Base-by-base conservation (phyloP, 441 rosid species). In the Flueggea neowawraea region DNA sequence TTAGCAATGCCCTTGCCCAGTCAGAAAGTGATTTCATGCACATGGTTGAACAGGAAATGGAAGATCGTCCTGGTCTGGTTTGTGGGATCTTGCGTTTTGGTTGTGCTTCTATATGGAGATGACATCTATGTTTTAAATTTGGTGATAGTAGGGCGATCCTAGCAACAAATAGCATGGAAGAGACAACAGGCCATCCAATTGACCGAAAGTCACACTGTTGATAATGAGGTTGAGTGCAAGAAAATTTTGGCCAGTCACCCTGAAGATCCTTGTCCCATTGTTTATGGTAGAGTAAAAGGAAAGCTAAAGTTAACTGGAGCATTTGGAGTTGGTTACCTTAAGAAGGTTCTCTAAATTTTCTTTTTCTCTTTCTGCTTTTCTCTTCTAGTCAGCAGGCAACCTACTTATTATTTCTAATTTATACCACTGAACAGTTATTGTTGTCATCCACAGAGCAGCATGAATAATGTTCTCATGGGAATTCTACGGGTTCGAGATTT, bases 1-100 rank as follows among this genome's bases (percentile, higher is more conserved):
- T 89, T 31, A 79, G 75, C 57, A 75, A 75, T 48, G 89, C 91
- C 61, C 78, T 89, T 12, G 64, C 62, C 61, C 91, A 84, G 60
- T 91, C 89, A 4, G 96, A 89, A n/a, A 78, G 55, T 60, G 96
- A 86, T 36, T 36, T 36, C 68, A 58, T 89, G 36, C 63, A 65
- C 71, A 89, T 87, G 96, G 89, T 89, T 65, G 96, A 89, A 76
- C 89, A 79, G 82, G 96, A 86, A 76, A 86, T 84, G 94, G 93
- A 84, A 50, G 88, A 84, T 2, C 87, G 93, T 15, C 96, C 91
- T 41, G 96, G 87, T 54, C 67, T 89, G 52, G 96, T 87, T 50
- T 86, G 82, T 89, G 10, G 96, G 96, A 43, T 84, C 93, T 43
- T 89, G 96, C 51, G 89, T 87, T 63, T 60, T 89, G 69, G 83